Base-by-base conservation (phyloP, 257 asterid genomes). In the Ocimum tenuiflorum region DNA sequence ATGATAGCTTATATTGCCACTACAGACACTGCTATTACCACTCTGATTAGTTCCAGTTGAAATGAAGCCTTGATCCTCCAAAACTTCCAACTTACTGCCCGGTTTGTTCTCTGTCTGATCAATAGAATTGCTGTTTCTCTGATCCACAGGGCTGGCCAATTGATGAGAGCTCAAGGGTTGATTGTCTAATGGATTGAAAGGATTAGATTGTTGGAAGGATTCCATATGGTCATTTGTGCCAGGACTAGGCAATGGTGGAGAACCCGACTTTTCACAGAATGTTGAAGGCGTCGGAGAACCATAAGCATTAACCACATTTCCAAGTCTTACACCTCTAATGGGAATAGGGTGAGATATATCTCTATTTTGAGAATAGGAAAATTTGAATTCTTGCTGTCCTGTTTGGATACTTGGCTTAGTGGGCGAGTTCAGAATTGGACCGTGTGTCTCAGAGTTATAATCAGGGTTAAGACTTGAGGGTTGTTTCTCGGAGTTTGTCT, bases 1-100 rank as follows among this genome's bases (percentile, higher is more conserved):
- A 67, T 71, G 73, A 14, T 73, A 4, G 31, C 4, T 65, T 45
- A 57, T 46, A 43, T 55, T 72, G 49, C 86, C 83, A 70, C 73
- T 83, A 51, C 81, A 80, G 76, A 76, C 77, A 78, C 80, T 81
- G 75, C 86, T 80, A 42, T 79, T 82, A 69, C 77, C 79, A 73
- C 84, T 83, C 59, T 78, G 94, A 64, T 84, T 87, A 53, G 87
- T 76, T 53, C 81, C 78, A 36, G 87, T 81, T 35, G 88, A 83
- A 39, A 74, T 27, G 59, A 69, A 80, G 49, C 75, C 83, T 2
- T 31, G 73, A 65, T 82, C 87, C 46, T 78, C 86, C 33, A 60
- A 8, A 14, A 69, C 78, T 12, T 84, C 89, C 70, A 77, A 29
- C 42, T 41, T 76, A 22, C 69, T 57, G 56, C 52, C 77, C 45